These are phyloP conservation scores for Agaricales sp. DNA, from an alignment of 1,284 basidiomycete genomes.

Conservation along the genomic window DNA sequence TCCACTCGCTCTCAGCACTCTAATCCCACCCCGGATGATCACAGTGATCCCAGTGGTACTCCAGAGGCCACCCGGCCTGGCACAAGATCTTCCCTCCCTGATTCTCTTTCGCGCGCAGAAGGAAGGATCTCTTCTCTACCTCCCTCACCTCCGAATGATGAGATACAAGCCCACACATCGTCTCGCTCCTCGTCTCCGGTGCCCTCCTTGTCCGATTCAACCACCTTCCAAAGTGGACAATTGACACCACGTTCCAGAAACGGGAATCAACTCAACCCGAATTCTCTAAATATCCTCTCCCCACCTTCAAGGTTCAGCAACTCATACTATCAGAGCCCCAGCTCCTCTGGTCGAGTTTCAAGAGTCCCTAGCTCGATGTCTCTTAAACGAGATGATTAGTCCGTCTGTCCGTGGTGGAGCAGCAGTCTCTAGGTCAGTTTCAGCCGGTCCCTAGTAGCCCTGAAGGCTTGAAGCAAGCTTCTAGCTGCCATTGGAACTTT, in stretches of 20 bases:
- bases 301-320: background rate
- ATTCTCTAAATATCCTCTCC: background rate
- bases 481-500: too few relatives aligned
- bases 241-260: background rate
- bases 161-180: background rate
- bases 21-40: too few relatives aligned
- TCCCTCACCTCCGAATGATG: background rate
- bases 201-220: background rate
- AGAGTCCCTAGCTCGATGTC: background rate
- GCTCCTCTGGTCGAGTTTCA: background rate
- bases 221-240: background rate
- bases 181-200: background rate
- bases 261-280: background rate
- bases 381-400: background rate
- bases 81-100: background rate
- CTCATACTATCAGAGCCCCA: background rate
- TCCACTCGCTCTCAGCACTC: background rate
- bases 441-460: too few relatives aligned
- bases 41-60: too few relatives aligned
- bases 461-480: too few relatives aligned
- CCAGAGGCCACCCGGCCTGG: too few relatives aligned
- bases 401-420: background rate
- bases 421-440: too few relatives aligned
- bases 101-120: background rate
- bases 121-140: background rate